Conservation (phyloP, 495 filamentous ascomycete genomes). For the Apiosordaria backusii region DNA sequence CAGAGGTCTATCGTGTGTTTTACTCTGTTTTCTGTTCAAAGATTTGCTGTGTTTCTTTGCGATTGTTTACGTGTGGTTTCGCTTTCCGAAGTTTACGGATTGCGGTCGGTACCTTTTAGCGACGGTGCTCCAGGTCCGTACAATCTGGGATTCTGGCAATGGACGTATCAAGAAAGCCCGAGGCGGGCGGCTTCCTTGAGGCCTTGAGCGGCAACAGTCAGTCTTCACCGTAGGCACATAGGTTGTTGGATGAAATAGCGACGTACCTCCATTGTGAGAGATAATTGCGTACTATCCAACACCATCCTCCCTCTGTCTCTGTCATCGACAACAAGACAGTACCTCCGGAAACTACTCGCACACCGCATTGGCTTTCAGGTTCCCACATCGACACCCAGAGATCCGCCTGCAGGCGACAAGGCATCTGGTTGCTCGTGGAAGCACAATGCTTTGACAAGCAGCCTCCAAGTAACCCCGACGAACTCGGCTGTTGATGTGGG, state of each 20-base stretch:
- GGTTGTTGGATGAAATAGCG: background rate
- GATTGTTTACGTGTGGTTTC: background rate
- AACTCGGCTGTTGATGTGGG: too few species aligned
- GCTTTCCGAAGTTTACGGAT: background rate
- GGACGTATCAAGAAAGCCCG: background rate
- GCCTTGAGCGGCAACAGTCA: too few species aligned
- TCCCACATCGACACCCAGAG: too few species aligned
- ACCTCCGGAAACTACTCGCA: background rate
- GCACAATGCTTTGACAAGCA: too few species aligned
- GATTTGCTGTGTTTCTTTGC: too few species aligned
- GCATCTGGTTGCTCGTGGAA: too few species aligned
- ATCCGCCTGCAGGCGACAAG: too few species aligned
- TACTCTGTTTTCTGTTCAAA: background rate
- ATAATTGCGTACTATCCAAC: background rate
- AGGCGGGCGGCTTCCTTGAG: background rate
- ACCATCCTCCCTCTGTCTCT: background rate
- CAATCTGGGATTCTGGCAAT: background rate
- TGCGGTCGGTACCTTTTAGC: background rate
- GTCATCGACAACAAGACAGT: background rate
- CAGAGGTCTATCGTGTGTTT: background rate
- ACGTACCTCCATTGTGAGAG: background rate
- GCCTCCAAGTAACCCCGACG: too few species aligned
- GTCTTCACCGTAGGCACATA: background rate
- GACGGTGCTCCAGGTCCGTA: background rate
- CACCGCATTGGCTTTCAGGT: too few species aligned